Evolutionary conservation across 805 yeast species (phyloP).

Genomic region (Metschnikowia vanudenii): DNA sequence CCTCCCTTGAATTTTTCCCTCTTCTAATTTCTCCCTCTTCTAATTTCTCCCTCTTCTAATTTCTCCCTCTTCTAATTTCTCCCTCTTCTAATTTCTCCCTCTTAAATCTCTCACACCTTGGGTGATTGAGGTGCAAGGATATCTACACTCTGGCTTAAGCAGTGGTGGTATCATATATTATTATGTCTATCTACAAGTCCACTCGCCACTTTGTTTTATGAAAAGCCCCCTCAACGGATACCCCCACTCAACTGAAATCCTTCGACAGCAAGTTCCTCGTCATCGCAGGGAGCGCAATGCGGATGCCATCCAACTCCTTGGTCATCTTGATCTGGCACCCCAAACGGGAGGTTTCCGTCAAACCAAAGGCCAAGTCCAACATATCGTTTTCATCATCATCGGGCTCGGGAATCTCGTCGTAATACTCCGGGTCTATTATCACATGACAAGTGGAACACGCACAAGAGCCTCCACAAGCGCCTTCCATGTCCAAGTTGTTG

Average conservation of each 20-base stretch:
- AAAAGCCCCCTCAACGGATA: no score
- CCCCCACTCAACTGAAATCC: slow-evolving; percentile 55
- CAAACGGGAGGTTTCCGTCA: slow-evolving; percentile 92
- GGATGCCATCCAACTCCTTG: slow-evolving; percentile 85
- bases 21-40: no score
- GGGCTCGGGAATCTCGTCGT: slow-evolving; percentile 90
- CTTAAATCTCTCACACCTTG: no score
- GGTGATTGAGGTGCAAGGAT: no score
- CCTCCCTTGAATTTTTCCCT: no score
- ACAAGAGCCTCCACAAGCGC: slow-evolving; percentile 98
- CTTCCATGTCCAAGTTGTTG: slow-evolving; percentile 91
- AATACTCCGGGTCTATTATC: slow-evolving; percentile 91
- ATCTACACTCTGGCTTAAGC: background rate
- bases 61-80: no score
- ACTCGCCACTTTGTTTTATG: background rate
- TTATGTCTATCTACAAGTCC: slow-evolving; percentile 9
- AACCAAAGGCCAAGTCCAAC: slow-evolving; percentile 96
- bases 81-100: no score
- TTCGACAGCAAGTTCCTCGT: slow-evolving; percentile 84
- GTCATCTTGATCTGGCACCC: slow-evolving; percentile 93
- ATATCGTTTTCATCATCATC: slow-evolving; percentile 97
- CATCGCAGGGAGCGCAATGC: slow-evolving; percentile 97
- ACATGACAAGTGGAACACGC: slow-evolving; percentile 98
- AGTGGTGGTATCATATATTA: no score
- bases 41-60: no score